Evolutionary conservation across 768 basidiomycete species (phyloP).

Genomic region (Boletus rufocinnamomeus): DNA sequence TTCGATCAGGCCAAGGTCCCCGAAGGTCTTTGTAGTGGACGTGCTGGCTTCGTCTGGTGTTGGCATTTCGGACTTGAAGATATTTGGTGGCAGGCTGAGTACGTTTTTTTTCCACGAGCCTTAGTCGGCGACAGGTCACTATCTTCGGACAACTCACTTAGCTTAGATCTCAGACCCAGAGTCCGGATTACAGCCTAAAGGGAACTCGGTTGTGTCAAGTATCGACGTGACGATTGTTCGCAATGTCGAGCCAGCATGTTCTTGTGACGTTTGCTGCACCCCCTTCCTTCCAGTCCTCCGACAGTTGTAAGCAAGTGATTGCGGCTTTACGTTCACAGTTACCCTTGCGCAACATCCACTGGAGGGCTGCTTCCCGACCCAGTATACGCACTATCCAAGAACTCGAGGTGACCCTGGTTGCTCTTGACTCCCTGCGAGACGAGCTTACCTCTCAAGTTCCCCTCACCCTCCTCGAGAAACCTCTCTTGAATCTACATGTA

Average conservation of each 20-base stretch:
- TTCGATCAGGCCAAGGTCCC: conserved; percentile 83
- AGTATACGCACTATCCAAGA: conserved; percentile 87
- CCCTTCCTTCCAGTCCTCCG: conserved; percentile 63
- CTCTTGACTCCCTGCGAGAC: conserved; percentile 67
- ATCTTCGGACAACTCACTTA: background rate
- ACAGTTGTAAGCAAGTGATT: conserved; percentile 72
- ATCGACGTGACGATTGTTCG: background rate
- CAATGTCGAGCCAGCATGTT: conserved; percentile 50
- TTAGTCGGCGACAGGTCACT: background rate
- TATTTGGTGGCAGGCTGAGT: background rate
- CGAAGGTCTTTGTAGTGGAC: conserved; percentile 60
- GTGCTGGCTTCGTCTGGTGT: conserved; percentile 62
- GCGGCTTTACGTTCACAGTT: conserved; percentile 66
- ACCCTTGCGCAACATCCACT: conserved; percentile 89
- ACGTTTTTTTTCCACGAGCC: conserved; percentile 18
- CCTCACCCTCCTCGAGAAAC: conserved; percentile 78
- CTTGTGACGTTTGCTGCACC: conserved; percentile 71
- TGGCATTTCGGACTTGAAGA: conserved; percentile 46
- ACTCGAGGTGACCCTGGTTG: conserved; percentile 72
- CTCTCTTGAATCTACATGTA: conserved; percentile 84
- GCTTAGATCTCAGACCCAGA: background rate
- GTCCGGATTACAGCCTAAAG: too few species aligned
- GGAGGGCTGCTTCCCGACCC: conserved; percentile 76
- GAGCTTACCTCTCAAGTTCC: conserved; percentile 77
- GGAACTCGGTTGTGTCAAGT: background rate